These are phyloP conservation scores for Vigna reflexopilosa DNA, from an alignment of 306 rosid species.

Conservation along the genomic window DNA sequence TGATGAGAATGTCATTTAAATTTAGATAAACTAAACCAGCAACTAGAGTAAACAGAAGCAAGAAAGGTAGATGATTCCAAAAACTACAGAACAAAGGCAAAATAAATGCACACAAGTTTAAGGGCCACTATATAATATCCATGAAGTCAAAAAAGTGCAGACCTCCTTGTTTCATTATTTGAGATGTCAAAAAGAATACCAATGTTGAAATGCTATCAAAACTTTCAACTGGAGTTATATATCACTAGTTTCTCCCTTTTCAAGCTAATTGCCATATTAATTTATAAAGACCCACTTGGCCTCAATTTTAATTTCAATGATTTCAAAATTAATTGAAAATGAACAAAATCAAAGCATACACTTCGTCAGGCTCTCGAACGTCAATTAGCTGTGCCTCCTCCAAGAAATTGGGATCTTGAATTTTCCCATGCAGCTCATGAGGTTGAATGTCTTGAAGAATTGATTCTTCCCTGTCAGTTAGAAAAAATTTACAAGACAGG, in stretches of 20 bases:
- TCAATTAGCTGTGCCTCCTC: conserved; percentile 87
- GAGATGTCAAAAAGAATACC: neutral
- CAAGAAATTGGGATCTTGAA: conserved; percentile 76
- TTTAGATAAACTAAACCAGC: conserved; percentile 28
- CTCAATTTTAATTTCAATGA: conserved; percentile 8
- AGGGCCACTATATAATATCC: conserved; percentile 32
- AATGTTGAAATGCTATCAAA: neutral
- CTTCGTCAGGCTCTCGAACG: conserved; percentile 96
- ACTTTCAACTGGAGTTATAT: neutral
- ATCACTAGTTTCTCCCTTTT: conserved; percentile 2
- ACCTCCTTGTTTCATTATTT: neutral
- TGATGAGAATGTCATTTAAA: conserved; percentile 41
- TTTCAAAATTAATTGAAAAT: conserved; percentile 31
- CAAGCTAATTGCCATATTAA: conserved; percentile 22
- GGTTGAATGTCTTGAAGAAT: conserved; percentile 80
- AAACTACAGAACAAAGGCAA: conserved; percentile 29
- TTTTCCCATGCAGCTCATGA: conserved; percentile 64
- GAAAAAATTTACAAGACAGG: conserved; percentile 30
- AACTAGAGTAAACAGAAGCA: conserved; percentile 20
- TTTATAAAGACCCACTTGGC: conserved; percentile 23
- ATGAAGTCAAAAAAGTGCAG: conserved; percentile 17
- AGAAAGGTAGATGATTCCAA: neutral
- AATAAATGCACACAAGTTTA: neutral
- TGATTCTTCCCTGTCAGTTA: conserved; percentile 70
- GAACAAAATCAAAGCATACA: conserved; percentile 59